A percentile compares a stretch with the other conserved stretches of the same genome.
Evolutionary conservation across 208 protist genomes (phyloP).

Genomic region (Willaertia magna): DNA sequence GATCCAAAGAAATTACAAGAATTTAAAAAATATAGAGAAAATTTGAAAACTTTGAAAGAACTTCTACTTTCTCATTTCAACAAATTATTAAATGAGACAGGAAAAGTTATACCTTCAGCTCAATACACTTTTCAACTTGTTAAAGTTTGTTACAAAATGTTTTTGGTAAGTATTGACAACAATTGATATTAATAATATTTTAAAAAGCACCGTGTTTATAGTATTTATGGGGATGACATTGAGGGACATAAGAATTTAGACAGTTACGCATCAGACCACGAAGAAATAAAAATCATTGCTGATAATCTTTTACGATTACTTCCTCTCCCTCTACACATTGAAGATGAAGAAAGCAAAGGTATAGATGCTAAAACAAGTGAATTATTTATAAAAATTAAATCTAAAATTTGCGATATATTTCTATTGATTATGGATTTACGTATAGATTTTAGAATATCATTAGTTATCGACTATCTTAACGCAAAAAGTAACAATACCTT

Average conservation of each 20-base stretch:
- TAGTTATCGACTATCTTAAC: background rate
- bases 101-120: background rate
- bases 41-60: background rate
- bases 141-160: background rate
- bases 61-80: background rate
- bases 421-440: background rate
- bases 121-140: background rate
- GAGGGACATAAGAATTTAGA: background rate
- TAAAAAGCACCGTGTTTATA: background rate
- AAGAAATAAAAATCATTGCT: background rate
- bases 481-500: no score
- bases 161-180: no score
- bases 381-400: background rate
- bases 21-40: background rate
- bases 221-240: background rate
- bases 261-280: background rate
- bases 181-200: no score
- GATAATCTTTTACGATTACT: no score
- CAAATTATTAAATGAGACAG: no score
- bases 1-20: background rate
- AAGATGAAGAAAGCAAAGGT: background rate
- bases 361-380: background rate
- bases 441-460: background rate
- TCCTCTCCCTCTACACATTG: no score
- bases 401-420: background rate